Evolutionary conservation across 768 basidiomycete genomes (phyloP).

Genomic region (Suillus spraguei): DNA sequence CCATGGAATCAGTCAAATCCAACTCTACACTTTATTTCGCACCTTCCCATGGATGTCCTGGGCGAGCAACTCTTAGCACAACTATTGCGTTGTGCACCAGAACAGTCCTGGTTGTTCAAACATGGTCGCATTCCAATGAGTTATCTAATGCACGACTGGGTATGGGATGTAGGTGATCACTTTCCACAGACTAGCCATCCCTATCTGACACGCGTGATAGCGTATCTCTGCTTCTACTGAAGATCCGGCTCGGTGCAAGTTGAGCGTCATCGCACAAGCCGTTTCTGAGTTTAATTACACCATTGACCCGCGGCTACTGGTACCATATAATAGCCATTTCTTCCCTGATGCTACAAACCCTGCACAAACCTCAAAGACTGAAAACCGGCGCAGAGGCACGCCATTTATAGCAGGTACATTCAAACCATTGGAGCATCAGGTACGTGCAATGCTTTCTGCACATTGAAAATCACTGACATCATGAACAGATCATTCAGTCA

Average conservation of each 20-base stretch:
- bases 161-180: conserved; percentile 64
- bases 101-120: conserved; percentile 84
- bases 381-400: conserved; percentile 41
- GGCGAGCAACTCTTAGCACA: conserved; percentile 92
- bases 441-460: conserved; percentile 20
- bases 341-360: conserved; percentile 45
- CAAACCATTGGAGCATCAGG: conserved; percentile 45
- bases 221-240: conserved; percentile 44
- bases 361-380: conserved; percentile 27
- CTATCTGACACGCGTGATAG: conserved; percentile 30
- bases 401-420: conserved; percentile 57
- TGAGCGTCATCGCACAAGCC: conserved; percentile 74
- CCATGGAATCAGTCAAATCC: conserved; percentile 68
- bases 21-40: conserved; percentile 72
- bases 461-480: conserved; percentile 1
- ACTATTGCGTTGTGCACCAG: conserved; percentile 72
- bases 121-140: conserved; percentile 84
- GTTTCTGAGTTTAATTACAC: conserved; percentile 45
- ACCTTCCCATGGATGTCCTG: conserved; percentile 62
- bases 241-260: conserved; percentile 64
- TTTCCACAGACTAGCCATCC: neutral
- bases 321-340: conserved; percentile 67
- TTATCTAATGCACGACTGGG: conserved; percentile 62
- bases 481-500: conserved; percentile 50
- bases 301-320: conserved; percentile 40